phyloP scores from a whole-genome alignment of 805 yeast genomes.

The Nematodospora valgi region DNA sequence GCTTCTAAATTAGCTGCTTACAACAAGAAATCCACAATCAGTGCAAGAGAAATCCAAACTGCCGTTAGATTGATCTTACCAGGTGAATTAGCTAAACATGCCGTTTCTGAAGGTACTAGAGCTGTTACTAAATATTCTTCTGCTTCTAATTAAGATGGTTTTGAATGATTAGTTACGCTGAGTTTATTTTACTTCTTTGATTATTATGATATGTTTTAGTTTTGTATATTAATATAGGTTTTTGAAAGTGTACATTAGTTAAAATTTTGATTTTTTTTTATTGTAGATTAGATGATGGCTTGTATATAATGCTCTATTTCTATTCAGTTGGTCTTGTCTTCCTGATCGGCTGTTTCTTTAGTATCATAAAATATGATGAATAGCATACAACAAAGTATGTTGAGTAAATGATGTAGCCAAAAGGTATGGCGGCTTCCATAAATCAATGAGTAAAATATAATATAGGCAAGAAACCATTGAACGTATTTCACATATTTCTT shows the following conservation, averaged over 20 bases:
- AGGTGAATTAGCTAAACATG: slow-evolving; percentile 98
- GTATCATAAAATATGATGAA: slow-evolving; percentile 14
- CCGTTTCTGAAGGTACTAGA: slow-evolving; percentile 98
- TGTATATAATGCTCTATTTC: too few species aligned
- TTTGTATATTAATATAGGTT: slow-evolving; percentile 10
- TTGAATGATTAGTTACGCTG: not conserved
- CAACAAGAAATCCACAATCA: slow-evolving; percentile 96
- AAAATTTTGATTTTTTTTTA: too few species aligned
- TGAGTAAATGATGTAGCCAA: slow-evolving; percentile 77
- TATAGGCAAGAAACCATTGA: slow-evolving; percentile 31
- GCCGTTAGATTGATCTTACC: slow-evolving; percentile 98
- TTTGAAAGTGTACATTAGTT: slow-evolving; percentile 1
- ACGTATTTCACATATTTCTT: slow-evolving; percentile 6
- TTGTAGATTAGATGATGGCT: too few species aligned
- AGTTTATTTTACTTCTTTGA: slow-evolving; percentile 6
- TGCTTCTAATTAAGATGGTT: slow-evolving; percentile 33
- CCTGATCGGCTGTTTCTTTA: too few species aligned
- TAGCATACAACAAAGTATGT: slow-evolving; percentile 57
- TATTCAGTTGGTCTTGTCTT: too few species aligned
- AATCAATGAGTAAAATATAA: slow-evolving; percentile 57
- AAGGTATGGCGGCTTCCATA: slow-evolving; percentile 82
- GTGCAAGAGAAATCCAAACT: slow-evolving; percentile 98
- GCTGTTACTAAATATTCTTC: slow-evolving; percentile 96
- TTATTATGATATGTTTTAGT: slow-evolving; percentile 7
- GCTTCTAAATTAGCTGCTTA: slow-evolving; percentile 98